phyloP scores from a whole-genome alignment of 2,329 filamentous ascomycete species.

The Fusarium graminum region DNA sequence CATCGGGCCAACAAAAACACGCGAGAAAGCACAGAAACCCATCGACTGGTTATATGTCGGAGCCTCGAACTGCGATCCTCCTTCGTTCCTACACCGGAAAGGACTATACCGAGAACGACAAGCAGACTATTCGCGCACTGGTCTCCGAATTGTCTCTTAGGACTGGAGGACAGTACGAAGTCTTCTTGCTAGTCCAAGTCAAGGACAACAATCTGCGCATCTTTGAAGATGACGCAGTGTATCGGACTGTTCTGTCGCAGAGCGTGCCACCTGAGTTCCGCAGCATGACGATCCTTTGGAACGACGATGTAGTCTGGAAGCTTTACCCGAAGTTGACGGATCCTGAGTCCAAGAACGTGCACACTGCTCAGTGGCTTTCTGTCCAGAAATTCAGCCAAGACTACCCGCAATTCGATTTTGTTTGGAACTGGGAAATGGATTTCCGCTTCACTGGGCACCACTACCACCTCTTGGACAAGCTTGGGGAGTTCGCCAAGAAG shows the following conservation, averaged over 20 bases:
- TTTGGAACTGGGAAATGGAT: conserved; percentile 93
- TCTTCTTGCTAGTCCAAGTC: conserved; percentile 84
- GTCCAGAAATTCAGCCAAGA: conserved; percentile 81
- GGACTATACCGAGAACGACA: conserved; percentile 81
- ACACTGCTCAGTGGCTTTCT: conserved; percentile 76
- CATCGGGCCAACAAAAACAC: conserved; percentile 18
- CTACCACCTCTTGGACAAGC: conserved; percentile 80
- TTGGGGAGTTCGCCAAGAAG: conserved; percentile 71
- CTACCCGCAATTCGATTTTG: conserved; percentile 82
- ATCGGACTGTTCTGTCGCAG: conserved; percentile 70
- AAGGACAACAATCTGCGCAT: conserved; percentile 72
- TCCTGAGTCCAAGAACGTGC: conserved; percentile 65
- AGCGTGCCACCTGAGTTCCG: conserved; percentile 78
- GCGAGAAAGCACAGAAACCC: conserved; percentile 31
- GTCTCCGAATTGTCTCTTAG: conserved; percentile 81
- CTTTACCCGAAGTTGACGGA: conserved; percentile 83
- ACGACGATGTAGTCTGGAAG: conserved; percentile 77
- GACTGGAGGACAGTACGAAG: conserved; percentile 83
- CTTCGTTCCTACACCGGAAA: conserved; percentile 82
- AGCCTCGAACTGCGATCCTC: conserved; percentile 77
- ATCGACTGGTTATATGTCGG: conserved; percentile 48
- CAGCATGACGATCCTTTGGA: conserved; percentile 80
- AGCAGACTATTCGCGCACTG: conserved; percentile 82
- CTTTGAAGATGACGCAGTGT: conserved; percentile 69
- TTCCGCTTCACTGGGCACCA: conserved; percentile 83